phyloP scores from a whole-genome alignment of 2,329 filamentous ascomycete genomes.

The Aureobasidium uvarum region DNA sequence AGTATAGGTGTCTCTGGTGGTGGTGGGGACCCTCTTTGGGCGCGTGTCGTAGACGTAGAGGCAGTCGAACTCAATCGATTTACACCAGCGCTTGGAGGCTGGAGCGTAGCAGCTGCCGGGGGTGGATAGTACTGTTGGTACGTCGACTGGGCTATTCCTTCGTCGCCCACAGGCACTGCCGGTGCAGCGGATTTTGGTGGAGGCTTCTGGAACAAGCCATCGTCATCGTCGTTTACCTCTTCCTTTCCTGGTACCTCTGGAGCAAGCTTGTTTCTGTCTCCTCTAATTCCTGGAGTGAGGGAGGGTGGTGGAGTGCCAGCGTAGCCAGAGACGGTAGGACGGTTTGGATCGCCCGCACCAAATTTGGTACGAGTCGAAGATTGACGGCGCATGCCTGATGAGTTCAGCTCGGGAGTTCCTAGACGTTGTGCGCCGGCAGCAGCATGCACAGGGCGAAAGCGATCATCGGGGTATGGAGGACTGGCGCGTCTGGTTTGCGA shows the following conservation, averaged over 20 bases:
- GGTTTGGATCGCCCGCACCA: slow-evolving; percentile 50
- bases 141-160: slow-evolving; percentile 18
- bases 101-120: slow-evolving; percentile 44
- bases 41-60: slow-evolving; percentile 88
- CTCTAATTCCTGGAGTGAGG: slow-evolving; percentile 42
- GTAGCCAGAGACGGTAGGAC: slow-evolving; percentile 50
- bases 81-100: slow-evolving; percentile 55
- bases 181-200: slow-evolving; percentile 40
- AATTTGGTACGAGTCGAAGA: slow-evolving; percentile 42
- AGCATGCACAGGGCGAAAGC: slow-evolving; percentile 35
- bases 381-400: slow-evolving; percentile 29
- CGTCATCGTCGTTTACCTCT: slow-evolving; percentile 36
- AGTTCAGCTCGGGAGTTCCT: slow-evolving; percentile 36
- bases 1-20: slow-evolving; percentile 89
- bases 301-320: slow-evolving; percentile 39
- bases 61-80: slow-evolving; percentile 74
- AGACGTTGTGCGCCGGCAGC: slow-evolving; percentile 38
- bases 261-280: slow-evolving; percentile 62
- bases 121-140: slow-evolving; percentile 62
- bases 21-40: slow-evolving; percentile 87
- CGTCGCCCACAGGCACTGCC: slow-evolving; percentile 29
- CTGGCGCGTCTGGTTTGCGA: slow-evolving; percentile 51
- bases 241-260: slow-evolving; percentile 73
- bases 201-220: slow-evolving; percentile 71
- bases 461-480: slow-evolving; percentile 50